These are phyloP conservation scores for Penicillium oxalicum DNA, from an alignment of 2,329 filamentous ascomycete genomes.

Conservation along the genomic window DNA sequence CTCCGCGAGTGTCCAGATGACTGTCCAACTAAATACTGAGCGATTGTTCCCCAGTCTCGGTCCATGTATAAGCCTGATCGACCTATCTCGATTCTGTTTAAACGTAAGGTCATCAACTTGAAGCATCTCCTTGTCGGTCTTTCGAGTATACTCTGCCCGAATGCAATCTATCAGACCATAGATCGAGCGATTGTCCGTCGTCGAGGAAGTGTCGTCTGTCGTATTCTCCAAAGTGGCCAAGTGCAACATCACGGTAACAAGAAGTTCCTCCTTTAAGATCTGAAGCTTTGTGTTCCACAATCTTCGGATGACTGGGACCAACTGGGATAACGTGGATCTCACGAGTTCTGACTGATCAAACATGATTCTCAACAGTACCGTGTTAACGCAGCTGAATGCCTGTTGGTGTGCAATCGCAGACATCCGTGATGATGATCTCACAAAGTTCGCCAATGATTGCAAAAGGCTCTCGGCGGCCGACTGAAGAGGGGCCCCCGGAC, in stretches of 20 bases:
- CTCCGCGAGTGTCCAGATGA: constrained; percentile 36
- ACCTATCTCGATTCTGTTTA: constrained; percentile 27
- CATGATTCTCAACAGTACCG: constrained; percentile 58
- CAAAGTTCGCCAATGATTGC: constrained; percentile 52
- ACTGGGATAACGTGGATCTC: constrained; percentile 51
- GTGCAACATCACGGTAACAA: constrained; percentile 64
- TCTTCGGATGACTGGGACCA: constrained; percentile 65
- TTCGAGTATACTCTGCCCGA: constrained; percentile 70
- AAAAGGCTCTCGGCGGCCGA: constrained; percentile 53
- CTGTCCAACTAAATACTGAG: constrained; percentile 38
- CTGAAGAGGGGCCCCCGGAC: constrained; percentile 62
- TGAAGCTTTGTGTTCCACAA: constrained; percentile 68
- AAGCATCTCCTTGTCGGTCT: constrained; percentile 64
- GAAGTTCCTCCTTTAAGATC: constrained; percentile 68
- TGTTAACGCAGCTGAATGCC: constrained; percentile 71
- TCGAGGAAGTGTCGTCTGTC: constrained; percentile 28
- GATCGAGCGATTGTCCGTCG: constrained; percentile 44
- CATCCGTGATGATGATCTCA: constrained; percentile 53
- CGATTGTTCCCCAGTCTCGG: constrained; percentile 32
- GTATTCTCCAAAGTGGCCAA: constrained; percentile 53
- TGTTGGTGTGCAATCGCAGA: constrained; percentile 62
- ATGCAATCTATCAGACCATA: constrained; percentile 64
- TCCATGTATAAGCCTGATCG: constrained; percentile 33
- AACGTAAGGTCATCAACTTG: constrained; percentile 72
- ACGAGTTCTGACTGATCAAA: constrained; percentile 63